Base-by-base conservation (phyloP, 202 grass and related monocot species). In the Bolboschoenoplectus hybrid region DNA sequence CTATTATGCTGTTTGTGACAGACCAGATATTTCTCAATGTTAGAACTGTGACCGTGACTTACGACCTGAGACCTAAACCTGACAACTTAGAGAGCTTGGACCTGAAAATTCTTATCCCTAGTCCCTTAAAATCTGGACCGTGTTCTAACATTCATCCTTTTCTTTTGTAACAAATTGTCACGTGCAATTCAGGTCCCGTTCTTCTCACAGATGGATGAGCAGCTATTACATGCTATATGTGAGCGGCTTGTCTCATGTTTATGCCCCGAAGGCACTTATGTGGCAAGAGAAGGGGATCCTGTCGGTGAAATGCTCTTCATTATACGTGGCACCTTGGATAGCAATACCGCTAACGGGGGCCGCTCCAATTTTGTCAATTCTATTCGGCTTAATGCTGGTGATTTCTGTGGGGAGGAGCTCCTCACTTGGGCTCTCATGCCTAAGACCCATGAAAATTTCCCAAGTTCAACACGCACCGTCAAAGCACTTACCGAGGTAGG, bases 301-400 rank as follows among this genome's bases (percentile, higher is more conserved):
- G 95, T 98, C 38, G 95, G 71, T 3, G 93, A 95, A 75, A 98
- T 98, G 91, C 84, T 98, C 13, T 98, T 98, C 60, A 88, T 94
- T 34, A 96, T 98, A 35, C 93, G 92, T 0, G 97, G 97, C 9
- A 91, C 89, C 40, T 82, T 98, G 0, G 91, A 94, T 40, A 98
- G 97, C 67, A 94, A 91, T 67, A 95, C 93, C 51, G 92, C 91
- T 45, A 89, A 91, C 0, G 91, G 93, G 45, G 90, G 91, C 53
- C 83, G 43, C 12, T 91, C 85, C 78, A 93, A 92, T 20, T 96
- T 94, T 82, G 92, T 91, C 89, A 90, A 92, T 80, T 91, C 93
- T 3, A 94, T 88, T 61, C 76, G 84, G 51, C 87, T 94, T 0
- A 84, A 84, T 7, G 89, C 88, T 0, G 89, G 92, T 7, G 92